Evolutionary conservation across 768 basidiomycete species (phyloP), one percentile per base, ranked within the genome.

Genomic region (Termitomyces sp.): DNA sequence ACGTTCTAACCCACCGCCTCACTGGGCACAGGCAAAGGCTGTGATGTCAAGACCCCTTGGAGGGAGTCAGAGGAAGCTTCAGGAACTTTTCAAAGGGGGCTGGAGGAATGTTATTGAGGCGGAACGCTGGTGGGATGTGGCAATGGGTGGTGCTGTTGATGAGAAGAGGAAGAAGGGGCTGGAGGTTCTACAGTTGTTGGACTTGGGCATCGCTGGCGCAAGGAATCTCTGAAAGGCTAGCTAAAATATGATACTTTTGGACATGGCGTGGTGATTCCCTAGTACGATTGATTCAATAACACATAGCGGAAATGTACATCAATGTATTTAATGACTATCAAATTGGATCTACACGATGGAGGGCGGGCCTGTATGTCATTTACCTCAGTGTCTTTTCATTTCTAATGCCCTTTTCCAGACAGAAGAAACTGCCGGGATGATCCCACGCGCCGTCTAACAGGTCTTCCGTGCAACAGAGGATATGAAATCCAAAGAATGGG

Each of bases 91-190:
- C 47, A 73, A 71, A 18, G 82, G 84, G 11, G 82, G 81, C 18
- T 91, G 89, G 89, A 76, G 77, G 36, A 78, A 82, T 6, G 76
- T 84, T 2, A 81, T 83, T 0, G 79, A 80, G 64, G 76, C 65
- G 20, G 80, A 83, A 69, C 74, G 85, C 54, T 91, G 86, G 86
- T 91, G 88, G 88, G 85, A 88, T 42, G 66, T 70, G 12, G 84
- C 86, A 36, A 72, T 90, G 36, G 77, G 75, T 4, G 78, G 75
- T 7, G 69, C 69, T n/a, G 68, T 79, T 12, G 84, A 86, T 63
- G 70, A 67, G 60, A 70, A 67, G 60, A 70, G 77, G 57, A 65
- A 60, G 61, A 70, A 61, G 52, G 71, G 73, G 36, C 24, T 80
- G 55, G 70, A 68, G 37, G 63, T 62, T 6, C 65, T 81, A 48